phyloP scores from a whole-genome alignment of 2,329 filamentous ascomycete genomes.

The Sarocladiaceae sp. region DNA sequence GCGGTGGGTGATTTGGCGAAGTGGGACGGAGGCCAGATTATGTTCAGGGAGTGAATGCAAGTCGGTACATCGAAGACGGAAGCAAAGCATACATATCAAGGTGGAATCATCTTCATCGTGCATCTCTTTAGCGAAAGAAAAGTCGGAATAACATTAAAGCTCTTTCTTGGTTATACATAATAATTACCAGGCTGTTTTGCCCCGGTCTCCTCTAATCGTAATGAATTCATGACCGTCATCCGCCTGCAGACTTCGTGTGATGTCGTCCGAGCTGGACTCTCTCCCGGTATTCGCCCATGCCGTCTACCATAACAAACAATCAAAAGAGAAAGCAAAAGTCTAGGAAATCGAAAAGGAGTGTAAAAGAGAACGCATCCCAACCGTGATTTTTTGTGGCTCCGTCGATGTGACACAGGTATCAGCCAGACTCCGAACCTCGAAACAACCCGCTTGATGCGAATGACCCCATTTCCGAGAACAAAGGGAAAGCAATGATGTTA shows the following conservation, averaged over 20 bases:
- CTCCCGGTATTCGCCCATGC: neutral
- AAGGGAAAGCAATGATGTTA: too few relatives aligned
- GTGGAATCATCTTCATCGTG: too few relatives aligned
- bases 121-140: too few relatives aligned
- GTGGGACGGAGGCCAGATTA: constrained; percentile 32
- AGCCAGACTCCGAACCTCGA: neutral
- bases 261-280: neutral
- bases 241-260: constrained; percentile 7
- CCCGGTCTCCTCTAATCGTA: neutral
- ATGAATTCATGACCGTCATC: constrained; percentile 9
- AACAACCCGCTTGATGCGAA: neutral
- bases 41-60: constrained; percentile 32
- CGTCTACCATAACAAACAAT: neutral
- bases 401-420: neutral
- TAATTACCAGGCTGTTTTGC: neutral
- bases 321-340: neutral
- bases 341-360: neutral
- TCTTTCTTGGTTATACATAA: neutral
- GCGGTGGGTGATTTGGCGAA: constrained; percentile 30
- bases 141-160: neutral
- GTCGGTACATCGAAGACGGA: neutral
- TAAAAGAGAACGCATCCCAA: neutral
- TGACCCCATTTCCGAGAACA: neutral
- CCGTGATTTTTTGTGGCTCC: neutral
- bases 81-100: neutral